Conservation (phyloP, 257 asterid genomes). For the Cinchona pubescens region DNA sequence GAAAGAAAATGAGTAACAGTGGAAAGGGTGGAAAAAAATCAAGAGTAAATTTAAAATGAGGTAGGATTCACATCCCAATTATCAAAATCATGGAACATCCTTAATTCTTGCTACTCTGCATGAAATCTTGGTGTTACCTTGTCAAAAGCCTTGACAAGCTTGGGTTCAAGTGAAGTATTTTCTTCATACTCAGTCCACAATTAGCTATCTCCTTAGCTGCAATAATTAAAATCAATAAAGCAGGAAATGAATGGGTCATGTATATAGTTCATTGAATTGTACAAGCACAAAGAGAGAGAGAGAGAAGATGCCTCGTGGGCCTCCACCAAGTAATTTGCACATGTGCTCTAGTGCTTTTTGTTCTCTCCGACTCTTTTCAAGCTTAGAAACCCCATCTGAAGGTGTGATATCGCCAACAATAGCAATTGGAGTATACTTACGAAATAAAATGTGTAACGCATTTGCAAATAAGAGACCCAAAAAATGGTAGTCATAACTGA, state of each 20-base stretch:
- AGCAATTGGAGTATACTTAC: conserved; percentile 56
- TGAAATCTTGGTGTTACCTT: conserved; percentile 48
- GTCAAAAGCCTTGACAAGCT: conserved; percentile 92
- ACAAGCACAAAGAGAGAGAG: not conserved
- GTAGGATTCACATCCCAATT: not conserved
- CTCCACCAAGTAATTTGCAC: conserved; percentile 92
- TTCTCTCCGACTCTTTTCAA: conserved; percentile 82
- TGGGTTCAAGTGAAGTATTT: conserved; percentile 82
- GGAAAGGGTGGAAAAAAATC: not conserved
- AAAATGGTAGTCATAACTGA: not conserved
- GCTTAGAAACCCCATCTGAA: conserved; percentile 78
- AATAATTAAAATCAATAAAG: conserved; percentile 11
- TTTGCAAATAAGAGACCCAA: not conserved
- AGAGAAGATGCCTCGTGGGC: conserved; percentile 61
- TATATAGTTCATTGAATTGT: not conserved
- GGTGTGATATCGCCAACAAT: conserved; percentile 98
- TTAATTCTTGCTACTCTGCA: not conserved
- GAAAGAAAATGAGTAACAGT: not conserved
- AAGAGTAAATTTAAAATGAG: not conserved
- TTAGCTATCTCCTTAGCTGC: conserved; percentile 87
- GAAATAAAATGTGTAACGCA: not conserved
- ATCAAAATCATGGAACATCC: not conserved
- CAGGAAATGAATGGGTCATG: not conserved
- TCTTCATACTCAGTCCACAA: conserved; percentile 94
- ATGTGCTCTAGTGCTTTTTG: conserved; percentile 72